Base-by-base conservation (phyloP, 495 filamentous ascomycete genomes). In the Penicillium goetzii region DNA sequence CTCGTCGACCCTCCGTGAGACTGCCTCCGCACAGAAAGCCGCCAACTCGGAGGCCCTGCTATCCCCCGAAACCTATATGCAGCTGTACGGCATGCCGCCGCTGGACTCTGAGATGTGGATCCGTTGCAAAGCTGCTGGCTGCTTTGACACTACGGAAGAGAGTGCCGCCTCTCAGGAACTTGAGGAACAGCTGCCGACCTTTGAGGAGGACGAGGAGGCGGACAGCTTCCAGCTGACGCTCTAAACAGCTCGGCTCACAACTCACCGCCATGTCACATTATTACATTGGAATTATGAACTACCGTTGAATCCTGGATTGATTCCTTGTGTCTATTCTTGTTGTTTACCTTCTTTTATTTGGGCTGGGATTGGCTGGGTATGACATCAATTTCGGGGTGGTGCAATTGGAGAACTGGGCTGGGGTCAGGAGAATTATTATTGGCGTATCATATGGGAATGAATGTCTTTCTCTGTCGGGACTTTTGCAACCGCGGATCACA, bases 1-100 rank as follows among this genome's bases (percentile, higher is more conserved):
- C 15, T 88, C 88, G 9, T 76, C 80, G 11, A 76, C 68, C 5
- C 61, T 86, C 64, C 73, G 74, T 45, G 75, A 75, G 52, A 74
- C 72, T 19, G 61, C 52, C 5, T 49, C 65, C 32, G 54, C 59
- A 2, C 66, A 72, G 43, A 62, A 63, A 49, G 41, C 70, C 19
- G 61, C 56, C 4, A 64, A 68, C 40, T 67, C 64, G 2, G 54
- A 76, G 32, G 64, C 70, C 4, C 69, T 69, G 1, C 52, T 84
- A 11, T 74, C 78, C 15, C 78, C 81, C 5, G 74, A 78, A 33
- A 78, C 71, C 12, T 84, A 84, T 64, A 68, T 79, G 60, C 71
- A 77, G 60, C 74, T 78, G 6, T 80, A 80, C 56, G 78, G 79
- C 12, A 58, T 70, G 2, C 77, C 77, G 21, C 74, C 77, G 28